These are phyloP conservation scores for Sutorius australiensis DNA, from an alignment of 768 basidiomycete genomes.

Conservation along the genomic window DNA sequence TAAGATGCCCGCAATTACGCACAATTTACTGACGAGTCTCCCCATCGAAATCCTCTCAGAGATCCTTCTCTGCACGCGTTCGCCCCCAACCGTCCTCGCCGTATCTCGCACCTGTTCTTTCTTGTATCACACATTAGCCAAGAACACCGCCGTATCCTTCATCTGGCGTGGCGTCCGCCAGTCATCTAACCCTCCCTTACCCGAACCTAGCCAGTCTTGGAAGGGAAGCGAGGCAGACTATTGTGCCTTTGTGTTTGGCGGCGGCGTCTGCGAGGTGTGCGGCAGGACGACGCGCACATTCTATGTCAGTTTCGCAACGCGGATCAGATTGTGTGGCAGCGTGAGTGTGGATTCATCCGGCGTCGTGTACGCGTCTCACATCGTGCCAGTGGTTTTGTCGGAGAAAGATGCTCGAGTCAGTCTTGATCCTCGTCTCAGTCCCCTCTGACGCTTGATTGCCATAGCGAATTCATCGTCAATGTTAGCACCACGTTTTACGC, in stretches of 20 bases:
- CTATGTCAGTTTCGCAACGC: constrained; percentile 48
- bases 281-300: constrained; percentile 30
- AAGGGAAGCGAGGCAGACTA: constrained; percentile 48
- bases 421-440: background rate
- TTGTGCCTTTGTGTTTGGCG: constrained; percentile 62
- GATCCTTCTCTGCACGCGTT: constrained; percentile 49
- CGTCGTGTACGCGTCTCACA: background rate
- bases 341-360: constrained; percentile 23
- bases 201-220: constrained; percentile 41
- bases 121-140: constrained; percentile 47
- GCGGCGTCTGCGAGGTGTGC: constrained; percentile 58
- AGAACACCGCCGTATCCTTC: constrained; percentile 40
- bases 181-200: constrained; percentile 33
- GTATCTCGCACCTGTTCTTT: constrained; percentile 55
- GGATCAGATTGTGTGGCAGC: constrained; percentile 42
- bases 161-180: constrained; percentile 59
- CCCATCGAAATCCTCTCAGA: constrained; percentile 66
- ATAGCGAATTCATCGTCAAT: constrained; percentile 15
- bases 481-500: background rate
- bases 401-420: constrained; percentile 17
- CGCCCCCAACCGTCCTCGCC: constrained; percentile 55
- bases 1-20: background rate
- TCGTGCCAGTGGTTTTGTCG: constrained; percentile 20
- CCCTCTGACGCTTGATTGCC: background rate
- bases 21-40: constrained; percentile 26